A percentile compares a stretch with the other conserved stretches of the same genome.
These are phyloP conservation scores for Phytopythium montanum DNA, from an alignment of 352 stramenopile genomes.

Conservation along the genomic window DNA sequence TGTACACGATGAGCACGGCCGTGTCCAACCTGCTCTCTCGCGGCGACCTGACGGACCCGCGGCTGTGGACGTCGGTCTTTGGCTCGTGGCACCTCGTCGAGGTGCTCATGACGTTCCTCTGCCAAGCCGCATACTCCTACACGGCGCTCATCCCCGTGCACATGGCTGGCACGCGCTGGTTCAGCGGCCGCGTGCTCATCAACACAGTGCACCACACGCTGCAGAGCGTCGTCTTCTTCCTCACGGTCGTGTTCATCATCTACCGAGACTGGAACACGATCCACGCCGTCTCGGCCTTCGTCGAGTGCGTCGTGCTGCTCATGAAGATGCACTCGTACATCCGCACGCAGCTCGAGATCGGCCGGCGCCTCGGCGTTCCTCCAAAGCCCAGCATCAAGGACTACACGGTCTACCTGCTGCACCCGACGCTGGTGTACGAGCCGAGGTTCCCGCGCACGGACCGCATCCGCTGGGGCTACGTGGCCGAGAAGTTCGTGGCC, in stretches of 20 bases:
- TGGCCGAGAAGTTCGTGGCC: constrained; percentile 76
- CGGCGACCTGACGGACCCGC: constrained; percentile 47
- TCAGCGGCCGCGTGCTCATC: constrained; percentile 40
- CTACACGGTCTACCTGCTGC: constrained; percentile 68
- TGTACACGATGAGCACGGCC: constrained; percentile 64
- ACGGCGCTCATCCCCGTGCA: constrained; percentile 69
- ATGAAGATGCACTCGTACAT: constrained; percentile 88
- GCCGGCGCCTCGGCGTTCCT: constrained; percentile 22
- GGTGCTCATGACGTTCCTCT: constrained; percentile 61
- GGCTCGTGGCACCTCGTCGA: constrained; percentile 71
- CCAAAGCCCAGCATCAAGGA: constrained; percentile 41
- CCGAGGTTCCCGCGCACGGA: constrained; percentile 87
- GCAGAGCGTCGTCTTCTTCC: constrained; percentile 70
- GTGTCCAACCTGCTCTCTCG: constrained; percentile 48
- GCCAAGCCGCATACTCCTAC: constrained; percentile 67
- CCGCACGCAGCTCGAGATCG: constrained; percentile 63
- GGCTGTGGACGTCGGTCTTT: constrained; percentile 64
- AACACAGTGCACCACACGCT: constrained; percentile 72
- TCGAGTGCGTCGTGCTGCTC: constrained; percentile 70
- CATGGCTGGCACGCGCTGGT: constrained; percentile 40
- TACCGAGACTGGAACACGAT: constrained; percentile 74
- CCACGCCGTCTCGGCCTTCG: constrained; percentile 67
- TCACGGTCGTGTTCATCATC: constrained; percentile 61
- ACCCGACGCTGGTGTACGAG: constrained; percentile 94
- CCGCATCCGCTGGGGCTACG: constrained; percentile 80